phyloP scores from a whole-genome alignment of 2,329 filamentous ascomycete species.

The Colletotrichum sp. region DNA sequence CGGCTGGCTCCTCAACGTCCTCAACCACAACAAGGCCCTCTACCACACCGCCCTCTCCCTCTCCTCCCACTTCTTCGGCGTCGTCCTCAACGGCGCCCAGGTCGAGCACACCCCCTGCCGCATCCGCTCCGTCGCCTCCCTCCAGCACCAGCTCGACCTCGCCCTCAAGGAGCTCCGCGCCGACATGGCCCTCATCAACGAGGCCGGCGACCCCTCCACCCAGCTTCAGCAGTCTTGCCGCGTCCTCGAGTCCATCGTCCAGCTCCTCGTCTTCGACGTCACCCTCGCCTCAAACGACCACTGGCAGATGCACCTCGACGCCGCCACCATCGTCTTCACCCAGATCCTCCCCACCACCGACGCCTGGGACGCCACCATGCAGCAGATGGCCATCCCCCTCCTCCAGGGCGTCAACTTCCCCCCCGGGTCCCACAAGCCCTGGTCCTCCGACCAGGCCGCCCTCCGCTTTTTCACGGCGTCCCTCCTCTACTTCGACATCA shows the following conservation, averaged over 20 bases:
- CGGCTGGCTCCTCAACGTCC: slow-evolving; percentile 63
- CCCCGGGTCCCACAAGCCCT: slow-evolving; percentile 35
- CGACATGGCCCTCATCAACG: slow-evolving; percentile 43
- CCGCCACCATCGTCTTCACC: slow-evolving; percentile 53
- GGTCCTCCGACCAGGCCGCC: slow-evolving; percentile 51
- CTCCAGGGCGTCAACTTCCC: slow-evolving; percentile 10
- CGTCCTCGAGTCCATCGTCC: slow-evolving; percentile 56
- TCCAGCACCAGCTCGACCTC: slow-evolving; percentile 50
- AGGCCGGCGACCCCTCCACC: slow-evolving; percentile 29
- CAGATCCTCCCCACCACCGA: slow-evolving; percentile 45
- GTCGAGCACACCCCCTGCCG: slow-evolving; percentile 19
- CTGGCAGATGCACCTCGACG: slow-evolving; percentile 56
- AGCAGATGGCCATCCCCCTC: slow-evolving; percentile 21
- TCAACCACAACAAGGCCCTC: slow-evolving; percentile 61
- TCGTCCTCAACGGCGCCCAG: slow-evolving; percentile 41
- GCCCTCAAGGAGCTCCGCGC: slow-evolving; percentile 48
- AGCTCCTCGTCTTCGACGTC: slow-evolving; percentile 60
- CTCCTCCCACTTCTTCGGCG: slow-evolving; percentile 61
- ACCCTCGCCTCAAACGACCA: slow-evolving; percentile 49
- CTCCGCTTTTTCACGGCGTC: slow-evolving; percentile 52
- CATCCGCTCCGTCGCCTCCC: slow-evolving; percentile 29
- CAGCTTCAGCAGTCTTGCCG: slow-evolving; percentile 38
- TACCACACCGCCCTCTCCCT: slow-evolving; percentile 63
- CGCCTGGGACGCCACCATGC: slow-evolving; percentile 40
- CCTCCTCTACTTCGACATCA: slow-evolving; percentile 54